Evolutionary conservation across 164 flowering plant species (phyloP).

Genomic region (Vitis riparia): DNA sequence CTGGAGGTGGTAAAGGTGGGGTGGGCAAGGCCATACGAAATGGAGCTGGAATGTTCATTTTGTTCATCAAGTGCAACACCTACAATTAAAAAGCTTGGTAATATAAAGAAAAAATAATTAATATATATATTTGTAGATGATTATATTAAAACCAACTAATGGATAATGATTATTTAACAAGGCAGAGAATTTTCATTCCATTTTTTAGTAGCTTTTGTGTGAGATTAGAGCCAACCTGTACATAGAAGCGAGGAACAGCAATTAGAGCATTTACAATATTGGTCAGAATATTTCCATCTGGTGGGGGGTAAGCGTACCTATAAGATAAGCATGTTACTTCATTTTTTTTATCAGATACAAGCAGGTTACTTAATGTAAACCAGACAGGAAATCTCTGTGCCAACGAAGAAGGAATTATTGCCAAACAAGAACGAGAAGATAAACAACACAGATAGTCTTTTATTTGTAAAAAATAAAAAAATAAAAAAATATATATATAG

Average conservation of each 20-base stretch:
- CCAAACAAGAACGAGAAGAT: neutral
- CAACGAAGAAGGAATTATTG: neutral
- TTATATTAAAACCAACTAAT: neutral
- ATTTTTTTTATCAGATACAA: neutral
- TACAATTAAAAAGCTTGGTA: conserved; percentile 21
- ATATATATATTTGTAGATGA: neutral
- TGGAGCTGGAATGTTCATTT: conserved; percentile 99
- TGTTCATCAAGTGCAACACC: conserved; percentile 99
- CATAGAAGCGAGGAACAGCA: conserved; percentile 95
- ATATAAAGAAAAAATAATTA: neutral
- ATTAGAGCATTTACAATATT: conserved; percentile 97
- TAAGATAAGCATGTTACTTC: conserved; percentile 10
- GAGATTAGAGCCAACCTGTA: conserved; percentile 55
- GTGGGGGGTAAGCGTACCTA: conserved; percentile 98
- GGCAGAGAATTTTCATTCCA: neutral
- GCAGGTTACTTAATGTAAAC: neutral
- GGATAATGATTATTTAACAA: neutral
- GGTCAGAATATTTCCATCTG: conserved; percentile 90
- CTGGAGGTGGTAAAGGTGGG: conserved; percentile 82
- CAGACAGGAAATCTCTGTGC: neutral
- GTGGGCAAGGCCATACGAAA: conserved; percentile 90
- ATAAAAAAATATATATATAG: too few relatives aligned
- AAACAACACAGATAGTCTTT: neutral
- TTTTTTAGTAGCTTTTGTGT: conserved; percentile 1
- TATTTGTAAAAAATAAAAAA: too few relatives aligned